Base-by-base conservation (phyloP, 805 yeast genomes). In the Wilhelminamyces savonicus region DNA sequence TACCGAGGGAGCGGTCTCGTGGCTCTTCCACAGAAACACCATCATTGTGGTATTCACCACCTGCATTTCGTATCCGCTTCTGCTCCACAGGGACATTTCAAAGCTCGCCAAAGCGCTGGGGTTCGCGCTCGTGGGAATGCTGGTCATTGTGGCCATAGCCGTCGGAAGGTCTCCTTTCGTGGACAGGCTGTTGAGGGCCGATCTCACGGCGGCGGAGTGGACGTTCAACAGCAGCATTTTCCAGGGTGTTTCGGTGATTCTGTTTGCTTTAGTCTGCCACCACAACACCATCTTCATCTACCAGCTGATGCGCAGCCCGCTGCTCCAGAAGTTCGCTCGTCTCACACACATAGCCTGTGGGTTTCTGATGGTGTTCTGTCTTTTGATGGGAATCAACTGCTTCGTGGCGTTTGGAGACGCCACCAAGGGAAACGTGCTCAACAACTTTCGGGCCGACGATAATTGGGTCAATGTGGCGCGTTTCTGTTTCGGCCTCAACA, bases 221-320 rank as follows among this genome's bases (percentile, higher is more conserved):
- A 60, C 84, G 4, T 48, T 85, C 28, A 79, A 79, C 39, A 54
- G 67, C 9, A 76, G 77, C 24, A 59, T 88, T 3, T 85, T 88
- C 50, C 95, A 88, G 54, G 95, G 96, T 2, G 76, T 88, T 16
- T 80, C 92, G n/a, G 95, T 88, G 28, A 85, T 88, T 19, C 86
- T 96, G 1, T 88, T 88, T 61, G 97, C 97, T 2, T 69, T 90
- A 41, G 97, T 88, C 3, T 88, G 97, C 50, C 97, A 88, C 50
- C 97, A 88, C 54, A 88, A 88, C 52, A 86, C 97, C 0, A 75
- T 90, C 17, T 82, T 88, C 47, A 90, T 88, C 25, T 88, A 79
- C 60, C 85, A 84, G 49, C 85, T 96, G 0, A 69, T 90, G 48
- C 72, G 71, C 40, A 73, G 72, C 13, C 90, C 95, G 5, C 77